Evolutionary conservation across 768 basidiomycete species (phyloP), one percentile per base, ranked within the genome.

Genomic region (Russula brevipes): DNA sequence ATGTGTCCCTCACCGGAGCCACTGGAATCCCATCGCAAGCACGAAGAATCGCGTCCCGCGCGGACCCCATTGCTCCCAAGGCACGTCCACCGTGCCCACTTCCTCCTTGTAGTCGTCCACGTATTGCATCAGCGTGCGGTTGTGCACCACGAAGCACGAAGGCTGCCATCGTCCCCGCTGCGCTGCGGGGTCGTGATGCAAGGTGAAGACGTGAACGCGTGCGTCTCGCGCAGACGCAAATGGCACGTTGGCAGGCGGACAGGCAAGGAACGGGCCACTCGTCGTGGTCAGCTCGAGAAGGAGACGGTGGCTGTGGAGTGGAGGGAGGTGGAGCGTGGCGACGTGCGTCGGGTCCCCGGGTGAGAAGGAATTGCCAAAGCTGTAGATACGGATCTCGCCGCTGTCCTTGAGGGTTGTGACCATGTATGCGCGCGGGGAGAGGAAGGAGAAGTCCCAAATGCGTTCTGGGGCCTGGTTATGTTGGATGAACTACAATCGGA

Each of bases 371-470:
- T 36, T 59, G 24, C 46, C 51, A 57, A 83, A 80, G 0, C 75
- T 70, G 61, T 76, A 84, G 11, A 85, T 60, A 19, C 78, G 70
- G 59, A 85, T 73, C 1, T 75, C 61, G 5, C 83, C 83, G 5
- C 52, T 46, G 5, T 69, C 69, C 5, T 57, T 45, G 3, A 65
- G 60, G 12, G 72, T 72, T 11, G 82, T 80, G 16, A 83, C 57
- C 61, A 80, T 74, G 69, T 76, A 79, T 10, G 80, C 75, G 2
- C 78, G 74, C 10, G 71, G 70, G 4, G 77, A 75, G 50, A 85
- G 70, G 54, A 84, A 80, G 0, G 78, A 74, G 68, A 84, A 81
- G 69, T 82, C 80, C 66, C 71, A 76, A 0, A 76, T 72, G 0
- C 60, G 31, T 9, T 65, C 67, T 0, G 62, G 53, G 0, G 75